These are phyloP conservation scores for Pigoraptor vietnamica DNA, from an alignment of 78 protist species.

Conservation along the genomic window DNA sequence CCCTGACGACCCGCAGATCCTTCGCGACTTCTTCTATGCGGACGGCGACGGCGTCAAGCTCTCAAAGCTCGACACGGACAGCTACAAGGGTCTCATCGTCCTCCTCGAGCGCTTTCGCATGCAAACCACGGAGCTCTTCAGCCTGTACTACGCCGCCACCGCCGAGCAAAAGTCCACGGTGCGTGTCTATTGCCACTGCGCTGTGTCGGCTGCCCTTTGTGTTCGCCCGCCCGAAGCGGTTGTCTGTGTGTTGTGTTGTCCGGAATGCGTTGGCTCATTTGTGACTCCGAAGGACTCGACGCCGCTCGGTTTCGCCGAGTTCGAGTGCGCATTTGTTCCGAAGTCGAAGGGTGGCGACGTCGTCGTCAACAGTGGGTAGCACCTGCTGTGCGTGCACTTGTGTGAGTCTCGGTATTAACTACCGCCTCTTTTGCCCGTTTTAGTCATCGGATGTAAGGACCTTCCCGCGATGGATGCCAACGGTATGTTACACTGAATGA, in stretches of 20 bases:
- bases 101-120: not conserved
- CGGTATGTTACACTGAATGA: too few relatives aligned
- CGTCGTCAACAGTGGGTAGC: not conserved
- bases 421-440: too few relatives aligned
- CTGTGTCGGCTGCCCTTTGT: not conserved
- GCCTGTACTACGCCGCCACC: not conserved
- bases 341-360: not conserved
- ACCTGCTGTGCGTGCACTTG: too few relatives aligned
- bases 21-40: not conserved
- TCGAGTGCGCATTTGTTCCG: too few relatives aligned
- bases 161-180: not conserved
- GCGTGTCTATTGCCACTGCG: not conserved
- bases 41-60: not conserved
- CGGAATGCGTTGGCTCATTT: too few relatives aligned
- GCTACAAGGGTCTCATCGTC: not conserved
- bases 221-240: too few relatives aligned
- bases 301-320: too few relatives aligned
- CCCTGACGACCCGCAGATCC: not conserved
- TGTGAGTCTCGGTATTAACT: not conserved
- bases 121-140: not conserved
- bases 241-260: too few relatives aligned
- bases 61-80: not conserved
- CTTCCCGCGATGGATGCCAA: not conserved
- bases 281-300: too few relatives aligned
- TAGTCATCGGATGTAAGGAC: not conserved